phyloP scores from a whole-genome alignment of 495 filamentous ascomycete species.

The Penicillium soppii region DNA sequence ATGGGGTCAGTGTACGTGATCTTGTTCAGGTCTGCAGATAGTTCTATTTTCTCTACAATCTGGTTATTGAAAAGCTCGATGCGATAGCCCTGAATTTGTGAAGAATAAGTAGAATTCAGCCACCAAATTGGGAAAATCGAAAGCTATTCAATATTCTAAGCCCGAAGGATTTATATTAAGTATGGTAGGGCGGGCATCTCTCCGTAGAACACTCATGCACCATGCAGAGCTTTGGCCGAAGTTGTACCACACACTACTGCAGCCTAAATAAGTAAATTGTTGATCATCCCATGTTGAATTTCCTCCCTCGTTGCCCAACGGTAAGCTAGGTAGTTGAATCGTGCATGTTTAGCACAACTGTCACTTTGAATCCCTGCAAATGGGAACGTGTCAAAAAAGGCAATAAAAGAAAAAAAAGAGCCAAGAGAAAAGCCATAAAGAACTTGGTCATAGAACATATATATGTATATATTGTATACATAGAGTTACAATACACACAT shows the following conservation, averaged over 20 bases:
- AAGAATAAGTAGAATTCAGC: background rate
- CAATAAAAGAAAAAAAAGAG: too few relatives aligned
- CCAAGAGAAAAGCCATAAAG: too few relatives aligned
- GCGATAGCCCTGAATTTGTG: background rate
- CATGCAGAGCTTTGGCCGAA: background rate
- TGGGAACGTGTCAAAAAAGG: slow-evolving; percentile 1
- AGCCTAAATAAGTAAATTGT: slow-evolving; percentile 13
- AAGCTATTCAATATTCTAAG: too few relatives aligned
- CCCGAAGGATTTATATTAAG: too few relatives aligned
- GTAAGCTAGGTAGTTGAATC: slow-evolving; percentile 3
- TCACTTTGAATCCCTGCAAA: background rate
- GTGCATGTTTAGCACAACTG: background rate
- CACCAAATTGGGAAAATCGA: too few relatives aligned
- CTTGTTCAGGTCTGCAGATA: too few relatives aligned
- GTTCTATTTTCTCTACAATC: too few relatives aligned
- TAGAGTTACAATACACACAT: background rate
- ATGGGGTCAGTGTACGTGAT: too few relatives aligned
- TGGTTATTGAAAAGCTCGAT: background rate
- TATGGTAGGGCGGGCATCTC: too few relatives aligned
- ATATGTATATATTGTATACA: too few relatives aligned
- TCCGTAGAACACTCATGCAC: too few relatives aligned
- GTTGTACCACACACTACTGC: slow-evolving; percentile 12
- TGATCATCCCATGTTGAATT: slow-evolving; percentile 9
- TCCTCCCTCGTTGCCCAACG: slow-evolving; percentile 22
- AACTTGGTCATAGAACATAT: too few relatives aligned